Base-by-base conservation (phyloP, 2,329 filamentous ascomycete species). In the Trichophaea hybrida region DNA sequence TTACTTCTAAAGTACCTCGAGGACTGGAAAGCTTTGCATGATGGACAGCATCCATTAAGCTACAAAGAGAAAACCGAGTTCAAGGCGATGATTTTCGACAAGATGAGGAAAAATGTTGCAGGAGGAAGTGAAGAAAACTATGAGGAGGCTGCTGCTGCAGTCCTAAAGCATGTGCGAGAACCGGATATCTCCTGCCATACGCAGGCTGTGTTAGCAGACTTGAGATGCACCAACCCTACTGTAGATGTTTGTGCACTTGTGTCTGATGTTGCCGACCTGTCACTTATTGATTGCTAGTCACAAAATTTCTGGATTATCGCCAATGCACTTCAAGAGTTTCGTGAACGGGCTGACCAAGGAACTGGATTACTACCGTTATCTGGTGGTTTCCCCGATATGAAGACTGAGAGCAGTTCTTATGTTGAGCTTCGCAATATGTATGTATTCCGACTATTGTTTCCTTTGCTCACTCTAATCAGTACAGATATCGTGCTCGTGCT, bases 61-160 rank as follows among this genome's bases (percentile, higher is more conserved):
- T 96, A 94, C 73, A 82, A 84, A 64, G 88, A 97, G 64, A 98
- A 98, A 75, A 83, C 78, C 6, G 83, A 83, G 12, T 97, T 98
- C 71, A 79, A 86, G 59, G 79, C 83, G 33, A 73, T 84, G 10
- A 81, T 98, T 1, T 76, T 81, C 8, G 76, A 77, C 5, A 81
- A 79, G 2, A 80, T 85, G 67, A 81, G 89, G 67, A 86, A 76
- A 55, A 75, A 84, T 66, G 94, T 82, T 60, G 72, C 88, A 0
- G 89, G 94, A 71, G 90, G 89, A 50, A 87, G 86, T 59, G 93
- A 98, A 70, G 93, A 98, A 74, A 98, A 98, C 72, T 98, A 89
- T 69, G 88, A 96, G 62, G 93, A 98, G 73, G 94, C 93, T 3
- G 82, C 84, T 50, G 83, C 82, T 12, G 88, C 90, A 4, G 89